A percentile compares a stretch with the other conserved stretches of the same genome.
phyloP scores from a whole-genome alignment of 1,284 basidiomycete genomes.

The Agroathelia rolfsii region DNA sequence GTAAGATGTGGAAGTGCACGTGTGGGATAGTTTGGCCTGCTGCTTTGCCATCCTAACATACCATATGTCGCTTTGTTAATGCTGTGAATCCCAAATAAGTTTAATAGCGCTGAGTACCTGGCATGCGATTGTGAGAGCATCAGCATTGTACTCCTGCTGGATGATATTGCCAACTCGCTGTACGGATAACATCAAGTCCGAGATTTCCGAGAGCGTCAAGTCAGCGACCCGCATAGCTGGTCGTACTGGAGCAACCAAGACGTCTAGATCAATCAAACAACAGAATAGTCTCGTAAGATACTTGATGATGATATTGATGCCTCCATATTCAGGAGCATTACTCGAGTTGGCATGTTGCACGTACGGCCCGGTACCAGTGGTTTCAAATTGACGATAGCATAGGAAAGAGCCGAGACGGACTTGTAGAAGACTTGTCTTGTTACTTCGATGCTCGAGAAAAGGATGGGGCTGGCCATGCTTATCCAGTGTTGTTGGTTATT shows the following conservation, averaged over 20 bases:
- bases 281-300: no score
- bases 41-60: slow-evolving; percentile 72
- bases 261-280: no score
- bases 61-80: slow-evolving; percentile 7
- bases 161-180: slow-evolving; percentile 25
- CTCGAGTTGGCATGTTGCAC: slow-evolving; percentile 24
- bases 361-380: slow-evolving; percentile 87
- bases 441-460: slow-evolving; percentile 82
- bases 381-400: slow-evolving; percentile 87
- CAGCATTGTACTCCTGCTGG: slow-evolving; percentile 34
- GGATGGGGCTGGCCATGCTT: slow-evolving; percentile 31
- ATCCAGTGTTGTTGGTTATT: no score
- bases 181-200: slow-evolving; percentile 70
- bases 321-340: slow-evolving; percentile 2
- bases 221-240: slow-evolving; percentile 71
- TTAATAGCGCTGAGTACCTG: slow-evolving; percentile 52
- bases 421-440: slow-evolving; percentile 76
- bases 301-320: slow-evolving; percentile 1
- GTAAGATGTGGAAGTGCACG: slow-evolving; percentile 85
- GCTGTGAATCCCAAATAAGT: slow-evolving; percentile 4
- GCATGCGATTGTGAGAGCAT: slow-evolving; percentile 72
- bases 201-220: slow-evolving; percentile 59
- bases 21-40: slow-evolving; percentile 85
- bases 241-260: slow-evolving; percentile 76
- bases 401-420: slow-evolving; percentile 53